Conservation (phyloP, 2,329 filamentous ascomycete genomes). For the Annulohypoxylon truncatum region DNA sequence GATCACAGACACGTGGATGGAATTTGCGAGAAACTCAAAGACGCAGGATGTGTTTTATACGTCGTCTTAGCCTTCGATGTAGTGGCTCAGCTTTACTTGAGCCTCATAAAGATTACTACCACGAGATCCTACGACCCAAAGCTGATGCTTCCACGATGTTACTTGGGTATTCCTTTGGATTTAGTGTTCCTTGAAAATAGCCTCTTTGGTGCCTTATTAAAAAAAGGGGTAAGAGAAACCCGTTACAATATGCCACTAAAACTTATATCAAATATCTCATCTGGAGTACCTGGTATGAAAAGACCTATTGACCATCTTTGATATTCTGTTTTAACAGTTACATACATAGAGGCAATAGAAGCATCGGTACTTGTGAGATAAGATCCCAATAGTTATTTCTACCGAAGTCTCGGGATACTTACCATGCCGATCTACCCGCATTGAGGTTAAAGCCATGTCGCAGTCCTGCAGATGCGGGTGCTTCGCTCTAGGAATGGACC, state of each 20-base stretch:
- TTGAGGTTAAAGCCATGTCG: constrained; percentile 18
- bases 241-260: too few relatives aligned
- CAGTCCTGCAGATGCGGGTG: constrained; percentile 30
- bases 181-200: neutral
- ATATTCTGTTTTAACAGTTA: neutral
- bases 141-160: neutral
- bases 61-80: neutral
- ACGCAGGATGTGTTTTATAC: constrained; percentile 2
- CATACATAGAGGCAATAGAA: neutral
- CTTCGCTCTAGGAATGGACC: constrained; percentile 21
- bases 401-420: constrained; percentile 32
- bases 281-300: neutral
- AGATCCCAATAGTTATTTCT: constrained; percentile 4
- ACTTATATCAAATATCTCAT: neutral
- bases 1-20: neutral
- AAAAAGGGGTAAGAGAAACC: neutral
- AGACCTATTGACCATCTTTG: neutral
- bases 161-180: neutral
- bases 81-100: constrained; percentile 13
- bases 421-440: constrained; percentile 21
- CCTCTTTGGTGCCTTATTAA: neutral
- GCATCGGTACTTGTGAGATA: neutral
- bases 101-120: constrained; percentile 19
- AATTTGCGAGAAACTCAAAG: neutral
- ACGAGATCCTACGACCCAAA: constrained; percentile 12